Evolutionary conservation across 192 early-diverging fungal species (phyloP), one percentile per base, ranked within the genome.

Genomic region (Backusella macrospora): DNA sequence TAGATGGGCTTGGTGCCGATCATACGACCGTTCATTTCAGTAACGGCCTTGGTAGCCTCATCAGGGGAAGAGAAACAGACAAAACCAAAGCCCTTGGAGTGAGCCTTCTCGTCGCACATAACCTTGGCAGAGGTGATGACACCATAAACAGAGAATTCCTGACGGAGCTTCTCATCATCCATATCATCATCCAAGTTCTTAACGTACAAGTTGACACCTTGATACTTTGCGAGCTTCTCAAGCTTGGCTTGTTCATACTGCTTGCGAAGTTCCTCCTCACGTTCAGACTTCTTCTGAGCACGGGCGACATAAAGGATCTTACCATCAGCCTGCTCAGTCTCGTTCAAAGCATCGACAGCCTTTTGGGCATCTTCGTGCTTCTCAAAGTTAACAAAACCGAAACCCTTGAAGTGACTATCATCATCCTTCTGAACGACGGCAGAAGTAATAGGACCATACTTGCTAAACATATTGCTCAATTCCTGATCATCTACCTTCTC

Each of bases 211-310:
- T 99, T 99, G 78, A 95, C 96, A 73, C 95, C 96, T 89, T 99
- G 96, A 91, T 96, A 98, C 88, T 98, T 98, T 92, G 87, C 95
- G 66, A 96, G 84, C 86, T 97, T 96, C 89, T 99, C 98, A 86
- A 92, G 85, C 82, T 95, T 92, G 71, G 95, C 89, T 82, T 93
- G 91, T 86, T 99, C 97, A 87, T 97, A 98, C 86, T 98, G 96
- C 70, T 84, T 85, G 78, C 95, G 89, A 72, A 99, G 91, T 85
- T 99, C 98, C 82, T 96, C 95, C 79, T 95, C 94, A 80, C 98
- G 95, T 88, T 99, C 98, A 37, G 86, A 81, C 89, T 98, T 98
- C 95, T 98, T 99, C 85, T 99, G 97, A 73, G 98, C 98, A 73
- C 98, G 96, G 78, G 93, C 86, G 44, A 99, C 97, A 82, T 93